Percentiles rank a stretch among this genome's conserved stretches.
Evolutionary conservation across 2,329 filamentous ascomycete genomes (phyloP).

Genomic region (Phoma sp.): DNA sequence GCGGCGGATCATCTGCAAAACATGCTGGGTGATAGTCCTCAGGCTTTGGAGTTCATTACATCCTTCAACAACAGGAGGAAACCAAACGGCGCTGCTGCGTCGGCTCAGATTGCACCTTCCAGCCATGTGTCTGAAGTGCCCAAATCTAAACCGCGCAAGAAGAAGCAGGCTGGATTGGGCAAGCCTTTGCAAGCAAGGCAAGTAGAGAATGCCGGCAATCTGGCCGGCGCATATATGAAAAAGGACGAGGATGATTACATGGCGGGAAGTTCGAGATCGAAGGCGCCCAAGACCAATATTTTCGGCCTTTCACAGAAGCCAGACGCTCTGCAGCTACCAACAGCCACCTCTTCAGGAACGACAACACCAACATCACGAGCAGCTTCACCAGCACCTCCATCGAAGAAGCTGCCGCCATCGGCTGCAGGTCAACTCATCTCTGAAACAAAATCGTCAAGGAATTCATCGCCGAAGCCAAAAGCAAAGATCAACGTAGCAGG

Average conservation of each 20-base stretch:
- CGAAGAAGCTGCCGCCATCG: constrained; percentile 65
- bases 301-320: constrained; percentile 60
- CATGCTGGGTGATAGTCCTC: constrained; percentile 83
- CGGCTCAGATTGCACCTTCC: constrained; percentile 22
- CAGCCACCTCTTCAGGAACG: constrained; percentile 31
- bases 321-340: constrained; percentile 49
- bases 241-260: constrained; percentile 78
- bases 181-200: constrained; percentile 52
- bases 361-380: constrained; percentile 45
- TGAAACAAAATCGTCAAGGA: constrained; percentile 66
- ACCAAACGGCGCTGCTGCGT: constrained; percentile 35
- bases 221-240: constrained; percentile 76
- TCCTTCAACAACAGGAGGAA: constrained; percentile 72
- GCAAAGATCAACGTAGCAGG: constrained; percentile 77
- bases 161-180: constrained; percentile 49
- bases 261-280: constrained; percentile 48
- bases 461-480: constrained; percentile 57
- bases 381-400: constrained; percentile 53
- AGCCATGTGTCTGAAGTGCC: constrained; percentile 40
- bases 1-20: constrained; percentile 86
- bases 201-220: constrained; percentile 66
- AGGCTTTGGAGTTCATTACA: constrained; percentile 73
- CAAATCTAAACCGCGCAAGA: constrained; percentile 46
- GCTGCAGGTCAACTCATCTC: constrained; percentile 82
- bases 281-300: constrained; percentile 52